Base-by-base conservation (phyloP, 2,329 filamentous ascomycete genomes). In the Aureobasidium sp. region DNA sequence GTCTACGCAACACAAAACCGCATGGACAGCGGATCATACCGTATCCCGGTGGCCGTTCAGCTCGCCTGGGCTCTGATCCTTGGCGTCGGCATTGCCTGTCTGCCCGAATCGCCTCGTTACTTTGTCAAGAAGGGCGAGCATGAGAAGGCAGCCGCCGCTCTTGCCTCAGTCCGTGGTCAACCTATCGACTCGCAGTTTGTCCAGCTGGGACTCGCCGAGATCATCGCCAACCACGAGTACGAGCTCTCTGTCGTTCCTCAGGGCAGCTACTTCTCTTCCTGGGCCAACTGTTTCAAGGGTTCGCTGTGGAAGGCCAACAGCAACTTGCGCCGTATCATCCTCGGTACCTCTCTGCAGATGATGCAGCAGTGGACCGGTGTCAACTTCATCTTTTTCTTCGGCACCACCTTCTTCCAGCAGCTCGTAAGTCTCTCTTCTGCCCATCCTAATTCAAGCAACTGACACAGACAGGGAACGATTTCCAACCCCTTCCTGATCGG, bases 91-190 rank as follows among this genome's bases (percentile, higher is more conserved):
- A 82, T 95, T 29, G 74, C 91, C 67, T 75, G 90, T 70, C 85
- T 96, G 7, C 91, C 91, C 62, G 91, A 95, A 73, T 93, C 90
- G 0, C 91, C 91, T 53, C 87, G 91, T 71, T 95, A 86, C 81
- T 93, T 83, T 70, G 88, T 96, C 77, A 91, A 89, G 81, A 86
- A 85, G 74, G 87, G 88, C 60, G 78, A 85, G 64, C 79, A 90
- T 60, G 83, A 87, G 40, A 71, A 80, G 61, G 91, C 90, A 33
- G 81, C 85, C 62, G 64, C 75, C 1, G 77, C 84, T 15, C 82
- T 96, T 5, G 76, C 83, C 61, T 82, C 81, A 61, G 82, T 96
- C 35, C 89, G 91, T 72, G 89, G 88, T 63, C 88, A 94, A 77
- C 81, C 87, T 50, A 70, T 76, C 60, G 84, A 88, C 61, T 92